A percentile compares a stretch with the other conserved stretches of the same genome.
Conservation (phyloP, 305 asterid genomes). For the Fraxinus greggii region DNA sequence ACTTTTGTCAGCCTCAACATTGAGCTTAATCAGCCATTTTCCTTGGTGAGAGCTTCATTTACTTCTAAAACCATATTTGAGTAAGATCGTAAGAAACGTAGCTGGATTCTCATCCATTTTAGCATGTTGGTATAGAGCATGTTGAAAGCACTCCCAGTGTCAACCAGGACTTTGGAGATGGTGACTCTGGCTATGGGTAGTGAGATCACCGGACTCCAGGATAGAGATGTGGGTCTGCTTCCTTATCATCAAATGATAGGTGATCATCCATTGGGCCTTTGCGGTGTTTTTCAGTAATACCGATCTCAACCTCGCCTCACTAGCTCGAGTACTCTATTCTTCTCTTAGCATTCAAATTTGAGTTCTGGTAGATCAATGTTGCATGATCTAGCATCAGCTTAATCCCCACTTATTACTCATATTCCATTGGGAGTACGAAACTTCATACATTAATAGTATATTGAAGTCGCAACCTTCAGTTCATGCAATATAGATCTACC, state of each 20-base stretch:
- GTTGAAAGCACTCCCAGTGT: not conserved
- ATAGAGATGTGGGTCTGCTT: not conserved
- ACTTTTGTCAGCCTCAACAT: not conserved
- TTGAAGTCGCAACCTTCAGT: not conserved
- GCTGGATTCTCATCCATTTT: not conserved
- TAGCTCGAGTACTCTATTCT: not conserved
- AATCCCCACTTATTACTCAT: not conserved
- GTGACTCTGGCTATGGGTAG: not conserved
- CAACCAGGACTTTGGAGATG: not conserved
- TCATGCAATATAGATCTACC: not conserved
- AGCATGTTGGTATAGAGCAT: not conserved
- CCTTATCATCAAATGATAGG: not conserved
- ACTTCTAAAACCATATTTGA: too few relatives aligned
- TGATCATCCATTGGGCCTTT: not conserved
- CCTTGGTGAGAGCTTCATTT: not conserved
- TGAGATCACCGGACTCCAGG: not conserved
- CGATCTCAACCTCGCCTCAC: not conserved
- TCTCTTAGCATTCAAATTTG: not conserved
- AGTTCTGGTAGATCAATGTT: not conserved
- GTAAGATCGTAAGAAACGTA: not conserved
- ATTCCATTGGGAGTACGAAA: not conserved
- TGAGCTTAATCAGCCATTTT: not conserved
- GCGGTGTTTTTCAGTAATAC: not conserved
- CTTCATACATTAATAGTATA: not conserved
- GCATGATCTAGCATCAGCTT: not conserved